Percentiles rank a stretch among this genome's conserved stretches.
Conservation (phyloP, 108 stramenopile genomes). For the Pseudonitzschia delicatissima region DNA sequence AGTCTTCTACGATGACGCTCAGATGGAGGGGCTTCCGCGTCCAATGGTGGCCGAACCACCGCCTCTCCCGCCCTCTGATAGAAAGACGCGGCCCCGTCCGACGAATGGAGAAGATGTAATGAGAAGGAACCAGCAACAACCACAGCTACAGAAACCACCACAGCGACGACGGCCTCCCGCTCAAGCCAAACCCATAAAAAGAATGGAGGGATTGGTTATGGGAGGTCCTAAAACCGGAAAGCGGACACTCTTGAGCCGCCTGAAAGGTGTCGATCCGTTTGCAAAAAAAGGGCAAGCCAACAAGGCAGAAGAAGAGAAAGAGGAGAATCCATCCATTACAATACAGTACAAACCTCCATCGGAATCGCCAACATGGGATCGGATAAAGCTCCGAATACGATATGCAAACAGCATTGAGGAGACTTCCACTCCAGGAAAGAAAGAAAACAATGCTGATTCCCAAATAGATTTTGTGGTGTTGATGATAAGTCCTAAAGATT, state of each 20-base stretch:
- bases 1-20: constrained; percentile 15
- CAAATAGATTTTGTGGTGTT: constrained; percentile 6
- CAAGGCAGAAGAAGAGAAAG: not conserved
- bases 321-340: constrained; percentile 7
- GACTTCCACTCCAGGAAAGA: constrained; percentile 13
- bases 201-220: constrained; percentile 32
- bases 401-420: not conserved
- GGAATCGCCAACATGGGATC: constrained; percentile 19
- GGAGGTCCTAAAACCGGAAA: constrained; percentile 52
- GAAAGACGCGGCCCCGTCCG: not conserved
- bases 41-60: not conserved
- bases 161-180: not conserved
- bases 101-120: not conserved
- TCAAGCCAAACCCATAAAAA: constrained; percentile 12
- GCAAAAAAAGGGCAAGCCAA: not conserved
- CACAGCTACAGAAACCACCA: not conserved
- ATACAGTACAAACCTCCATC: constrained; percentile 41
- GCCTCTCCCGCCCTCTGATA: not conserved
- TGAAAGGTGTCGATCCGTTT: constrained; percentile 55
- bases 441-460: not conserved
- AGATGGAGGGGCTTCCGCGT: not conserved
- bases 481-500: not conserved
- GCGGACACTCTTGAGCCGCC: constrained; percentile 39
- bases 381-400: constrained; percentile 35
- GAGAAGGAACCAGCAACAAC: not conserved